Percentiles rank a stretch among this genome's conserved stretches.
phyloP scores from a whole-genome alignment of 2,329 filamentous ascomycete genomes.

The Chalara sp. region DNA sequence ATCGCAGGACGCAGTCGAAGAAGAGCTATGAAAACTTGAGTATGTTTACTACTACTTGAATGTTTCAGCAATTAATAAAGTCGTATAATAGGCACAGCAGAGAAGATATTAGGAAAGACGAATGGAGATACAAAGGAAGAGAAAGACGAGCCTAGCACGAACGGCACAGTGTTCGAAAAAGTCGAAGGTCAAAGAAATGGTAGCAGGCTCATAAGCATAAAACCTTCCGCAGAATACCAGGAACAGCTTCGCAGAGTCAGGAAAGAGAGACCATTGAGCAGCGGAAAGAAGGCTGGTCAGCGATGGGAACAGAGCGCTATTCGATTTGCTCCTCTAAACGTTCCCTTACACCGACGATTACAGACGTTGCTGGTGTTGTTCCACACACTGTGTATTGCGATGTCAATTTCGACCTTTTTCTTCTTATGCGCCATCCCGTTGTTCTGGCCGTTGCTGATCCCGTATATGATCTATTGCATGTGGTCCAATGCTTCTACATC shows the following conservation, averaged over 20 bases:
- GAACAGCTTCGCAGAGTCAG: slow-evolving; percentile 8
- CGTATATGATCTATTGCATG: slow-evolving; percentile 79
- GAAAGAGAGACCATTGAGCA: slow-evolving; percentile 13
- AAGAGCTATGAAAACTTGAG: slow-evolving; percentile 13
- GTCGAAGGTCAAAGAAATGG: slow-evolving; percentile 17
- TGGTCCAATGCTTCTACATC: slow-evolving; percentile 72
- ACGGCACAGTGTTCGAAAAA: slow-evolving; percentile 17
- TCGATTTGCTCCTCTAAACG: slow-evolving; percentile 74
- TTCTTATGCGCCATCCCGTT: slow-evolving; percentile 85
- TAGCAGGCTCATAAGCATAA: slow-evolving; percentile 20
- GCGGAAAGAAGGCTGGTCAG: slow-evolving; percentile 26
- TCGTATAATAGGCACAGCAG: slow-evolving; percentile 3
- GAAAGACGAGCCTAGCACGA: slow-evolving; percentile 4
- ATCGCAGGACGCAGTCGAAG: slow-evolving; percentile 18
- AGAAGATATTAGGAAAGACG: slow-evolving; percentile 5
- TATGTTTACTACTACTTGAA: no score
- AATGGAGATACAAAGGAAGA: neutral
- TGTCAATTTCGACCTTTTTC: slow-evolving; percentile 75
- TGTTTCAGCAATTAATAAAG: no score
- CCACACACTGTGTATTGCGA: slow-evolving; percentile 66
- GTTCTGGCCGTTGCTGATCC: slow-evolving; percentile 71
- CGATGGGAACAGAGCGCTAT: slow-evolving; percentile 44
- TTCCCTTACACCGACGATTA: slow-evolving; percentile 63
- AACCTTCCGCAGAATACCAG: slow-evolving; percentile 15
- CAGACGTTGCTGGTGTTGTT: slow-evolving; percentile 74